Conservation (phyloP, 169 alveolate species). For the Cystoisospora suis region DNA sequence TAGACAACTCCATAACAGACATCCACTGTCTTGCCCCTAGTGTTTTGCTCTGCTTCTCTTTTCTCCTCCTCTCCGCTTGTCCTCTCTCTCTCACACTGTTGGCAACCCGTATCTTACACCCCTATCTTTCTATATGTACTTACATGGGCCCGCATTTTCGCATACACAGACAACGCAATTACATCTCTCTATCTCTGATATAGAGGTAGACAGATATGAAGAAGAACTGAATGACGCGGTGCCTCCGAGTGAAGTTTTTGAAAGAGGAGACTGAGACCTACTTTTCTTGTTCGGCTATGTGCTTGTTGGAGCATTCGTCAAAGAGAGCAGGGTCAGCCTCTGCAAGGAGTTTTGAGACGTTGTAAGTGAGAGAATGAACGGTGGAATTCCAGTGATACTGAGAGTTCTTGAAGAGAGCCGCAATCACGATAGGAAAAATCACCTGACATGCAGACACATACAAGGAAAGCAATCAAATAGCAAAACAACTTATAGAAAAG, state of each 20-base stretch:
- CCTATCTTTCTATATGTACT: background rate
- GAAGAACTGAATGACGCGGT: background rate
- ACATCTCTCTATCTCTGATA: background rate
- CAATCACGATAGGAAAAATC: constrained; percentile 70
- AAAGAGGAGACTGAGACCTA: background rate
- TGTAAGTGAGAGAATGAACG: constrained; percentile 75
- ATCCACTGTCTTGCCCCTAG: too few relatives aligned
- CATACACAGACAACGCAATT: background rate
- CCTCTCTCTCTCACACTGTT: too few relatives aligned
- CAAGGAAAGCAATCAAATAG: background rate
- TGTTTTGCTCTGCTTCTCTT: too few relatives aligned
- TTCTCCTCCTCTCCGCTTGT: too few relatives aligned
- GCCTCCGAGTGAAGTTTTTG: background rate
- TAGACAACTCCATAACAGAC: too few relatives aligned
- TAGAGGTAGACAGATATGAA: background rate
- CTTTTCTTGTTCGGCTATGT: constrained; percentile 68
- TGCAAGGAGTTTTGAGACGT: constrained; percentile 73
- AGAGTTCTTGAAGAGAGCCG: constrained; percentile 68
- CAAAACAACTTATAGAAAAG: background rate
- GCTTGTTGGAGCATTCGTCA: constrained; percentile 72
- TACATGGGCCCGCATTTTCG: background rate
- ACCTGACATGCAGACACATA: constrained; percentile 32
- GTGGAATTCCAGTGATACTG: constrained; percentile 72
- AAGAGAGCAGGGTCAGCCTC: constrained; percentile 76
- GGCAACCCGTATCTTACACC: background rate